Evolutionary conservation across 805 yeast species (phyloP).

Genomic region (Candida andamanensis): DNA sequence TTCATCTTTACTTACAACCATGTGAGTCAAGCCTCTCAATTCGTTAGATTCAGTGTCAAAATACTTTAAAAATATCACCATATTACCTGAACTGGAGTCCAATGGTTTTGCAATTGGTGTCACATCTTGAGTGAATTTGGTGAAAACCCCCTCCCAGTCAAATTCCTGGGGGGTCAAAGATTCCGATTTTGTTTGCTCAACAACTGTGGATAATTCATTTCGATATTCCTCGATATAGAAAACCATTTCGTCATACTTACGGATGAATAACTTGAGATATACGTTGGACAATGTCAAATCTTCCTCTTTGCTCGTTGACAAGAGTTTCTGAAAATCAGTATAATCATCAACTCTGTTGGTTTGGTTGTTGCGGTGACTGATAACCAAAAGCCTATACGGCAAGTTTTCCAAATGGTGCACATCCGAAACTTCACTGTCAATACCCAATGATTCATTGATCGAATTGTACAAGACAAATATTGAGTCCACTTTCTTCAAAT

Average conservation of each 20-base stretch:
- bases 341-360: slow-evolving; percentile 57
- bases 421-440: slow-evolving; percentile 2
- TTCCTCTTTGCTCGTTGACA: slow-evolving; percentile 5
- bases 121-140: slow-evolving; percentile 11
- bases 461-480: slow-evolving; percentile 44
- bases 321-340: slow-evolving; percentile 13
- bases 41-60: slow-evolving; percentile 55
- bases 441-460: slow-evolving; percentile 6
- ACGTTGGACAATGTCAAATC: slow-evolving; percentile 48
- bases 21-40: slow-evolving; percentile 64
- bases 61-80: slow-evolving; percentile 50
- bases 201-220: slow-evolving; percentile 22
- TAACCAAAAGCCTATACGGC: slow-evolving; percentile 56
- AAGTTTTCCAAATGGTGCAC: slow-evolving; percentile 8
- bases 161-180: slow-evolving; percentile 14
- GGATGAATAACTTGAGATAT: slow-evolving; percentile 40
- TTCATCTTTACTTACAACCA: slow-evolving; percentile 46
- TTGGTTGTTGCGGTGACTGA: slow-evolving; percentile 63
- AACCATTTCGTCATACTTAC: slow-evolving; percentile 46
- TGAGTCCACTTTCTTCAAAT: slow-evolving; percentile 53
- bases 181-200: background rate
- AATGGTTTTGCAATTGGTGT: slow-evolving; percentile 1
- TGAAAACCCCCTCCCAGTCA: slow-evolving; percentile 14
- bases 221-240: slow-evolving; percentile 62
- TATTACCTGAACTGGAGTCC: slow-evolving; percentile 8